These are phyloP conservation scores for Yamadazyma aaseri DNA, from an alignment of 1,139 yeast species.

Conservation along the genomic window DNA sequence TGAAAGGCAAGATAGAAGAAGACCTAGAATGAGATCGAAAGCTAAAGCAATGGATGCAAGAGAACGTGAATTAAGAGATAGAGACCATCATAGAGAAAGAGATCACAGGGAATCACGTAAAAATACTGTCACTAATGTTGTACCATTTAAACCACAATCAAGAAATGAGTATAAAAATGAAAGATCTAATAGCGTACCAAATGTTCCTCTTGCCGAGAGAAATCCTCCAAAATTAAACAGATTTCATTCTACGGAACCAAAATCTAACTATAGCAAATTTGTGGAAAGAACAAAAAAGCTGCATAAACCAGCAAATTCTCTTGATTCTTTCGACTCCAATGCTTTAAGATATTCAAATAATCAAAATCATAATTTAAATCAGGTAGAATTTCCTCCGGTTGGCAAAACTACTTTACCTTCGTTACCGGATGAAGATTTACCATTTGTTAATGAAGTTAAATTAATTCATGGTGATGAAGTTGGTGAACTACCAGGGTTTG, in stretches of 20 bases:
- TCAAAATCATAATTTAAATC: too few relatives aligned
- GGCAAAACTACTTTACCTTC: constrained; percentile 13
- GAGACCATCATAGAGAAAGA: not conserved
- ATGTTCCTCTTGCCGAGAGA: constrained; percentile 11
- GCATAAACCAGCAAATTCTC: constrained; percentile 11
- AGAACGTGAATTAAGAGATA: constrained; percentile 1
- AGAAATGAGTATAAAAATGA: constrained; percentile 8
- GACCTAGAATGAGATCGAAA: constrained; percentile 7
- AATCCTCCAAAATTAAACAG: constrained; percentile 13
- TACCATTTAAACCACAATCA: constrained; percentile 22
- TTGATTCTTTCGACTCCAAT: constrained; percentile 16
- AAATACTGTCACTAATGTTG: constrained; percentile 22
- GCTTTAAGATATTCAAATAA: constrained; percentile 8
- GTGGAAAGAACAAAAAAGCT: constrained; percentile 13
- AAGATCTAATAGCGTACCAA: constrained; percentile 19
- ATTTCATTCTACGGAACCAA: constrained; percentile 15
- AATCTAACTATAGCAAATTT: constrained; percentile 14
- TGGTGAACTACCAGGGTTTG: constrained; percentile 24
- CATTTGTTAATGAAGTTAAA: constrained; percentile 39
- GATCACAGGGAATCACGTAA: constrained; percentile 13
- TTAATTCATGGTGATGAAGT: constrained; percentile 20
- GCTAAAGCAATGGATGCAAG: constrained; percentile 3
- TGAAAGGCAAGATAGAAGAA: constrained; percentile 6
- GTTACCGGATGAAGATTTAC: constrained; percentile 30
- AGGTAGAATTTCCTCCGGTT: constrained; percentile 1